Evolutionary conservation across 306 rosid species (phyloP), one percentile per base, ranked within the genome.

Genomic region (Trifolium pratense): DNA sequence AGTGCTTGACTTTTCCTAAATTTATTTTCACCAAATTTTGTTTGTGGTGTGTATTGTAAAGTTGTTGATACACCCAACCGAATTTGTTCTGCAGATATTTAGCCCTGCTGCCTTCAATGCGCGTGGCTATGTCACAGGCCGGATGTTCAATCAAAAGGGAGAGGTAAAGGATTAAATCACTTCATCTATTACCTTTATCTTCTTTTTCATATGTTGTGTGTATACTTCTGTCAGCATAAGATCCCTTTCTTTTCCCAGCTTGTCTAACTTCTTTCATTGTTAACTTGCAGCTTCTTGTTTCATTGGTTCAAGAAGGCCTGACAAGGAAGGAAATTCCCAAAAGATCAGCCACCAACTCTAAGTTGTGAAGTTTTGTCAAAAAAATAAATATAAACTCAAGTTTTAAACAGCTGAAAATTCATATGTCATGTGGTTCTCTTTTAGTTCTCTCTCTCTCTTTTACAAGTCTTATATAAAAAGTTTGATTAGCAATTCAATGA

Each of bases 241-340:
- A 25, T 40, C 52, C 40, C 51, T 57, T 15, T 25, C 23, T 51
- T 79, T 71, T 10, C 52, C 21, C 29, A 79, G 40, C 39, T 25
- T 73, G 17, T 56, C 64, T 76, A 20, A 62, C 25, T 62, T 31
- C 69, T 63, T 26, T 53, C 65, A 45, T 56, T 75, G 29, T 32
- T 66, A 48, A 40, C 15, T 66, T 74, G 75, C 87, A 84, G 87
- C 87, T 69, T 52, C 85, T 84, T 70, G 91, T 66, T 34, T 83
- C 97, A 20, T 37, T 83, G 86, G 83, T 87, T 75, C 98, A 91
- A 87, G 97, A 94, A 82, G 96, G 97, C 66, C 87, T 94, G 12
- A 29, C 85, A 39, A 85, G 98, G 76, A 70, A 65, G 75, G 63
- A 55, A 13, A 73, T 48, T 60, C 18, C 20, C 43, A 77, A 79